Percentiles rank a stretch among this genome's conserved stretches.
phyloP scores from a whole-genome alignment of 1,284 basidiomycete genomes.

The Bjerkandera adusta region DNA sequence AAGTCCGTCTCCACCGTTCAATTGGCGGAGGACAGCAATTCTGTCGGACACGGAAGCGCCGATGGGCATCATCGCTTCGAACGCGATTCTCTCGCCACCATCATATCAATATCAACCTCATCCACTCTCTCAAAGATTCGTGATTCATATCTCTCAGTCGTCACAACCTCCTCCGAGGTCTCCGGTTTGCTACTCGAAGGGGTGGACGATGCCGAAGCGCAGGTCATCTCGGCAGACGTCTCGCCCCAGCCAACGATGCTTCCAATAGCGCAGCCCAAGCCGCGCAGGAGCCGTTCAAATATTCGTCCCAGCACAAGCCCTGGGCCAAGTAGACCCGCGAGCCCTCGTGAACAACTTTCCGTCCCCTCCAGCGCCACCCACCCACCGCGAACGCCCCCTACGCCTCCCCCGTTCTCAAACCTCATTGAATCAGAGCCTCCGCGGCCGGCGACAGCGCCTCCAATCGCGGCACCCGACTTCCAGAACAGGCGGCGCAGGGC shows the following conservation, averaged over 20 bases:
- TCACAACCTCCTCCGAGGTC: conserved; percentile 18
- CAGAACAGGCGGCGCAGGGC: conserved; percentile 61
- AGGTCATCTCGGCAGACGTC: not conserved
- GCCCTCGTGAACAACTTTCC: not conserved
- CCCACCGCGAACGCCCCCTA: conserved; percentile 18
- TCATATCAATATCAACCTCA: conserved; percentile 27
- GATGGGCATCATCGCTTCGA: conserved; percentile 14
- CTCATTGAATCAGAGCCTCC: conserved; percentile 5
- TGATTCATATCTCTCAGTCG: conserved; percentile 22
- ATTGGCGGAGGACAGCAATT: conserved; percentile 19
- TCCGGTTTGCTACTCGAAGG: conserved; percentile 21
- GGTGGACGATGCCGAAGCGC: not conserved
- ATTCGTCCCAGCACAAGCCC: conserved; percentile 5
- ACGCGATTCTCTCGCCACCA: conserved; percentile 29
- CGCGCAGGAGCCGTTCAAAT: not conserved
- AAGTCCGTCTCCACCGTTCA: conserved; percentile 8
- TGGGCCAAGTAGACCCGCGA: not conserved
- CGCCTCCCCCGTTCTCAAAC: conserved; percentile 21
- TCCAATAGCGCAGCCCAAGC: not conserved
- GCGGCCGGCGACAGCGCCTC: conserved; percentile 6
- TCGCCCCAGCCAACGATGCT: not conserved
- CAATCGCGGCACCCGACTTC: conserved; percentile 26
- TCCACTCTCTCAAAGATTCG: conserved; percentile 16
- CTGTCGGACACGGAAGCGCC: conserved; percentile 12
- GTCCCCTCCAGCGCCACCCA: not conserved